Conservation (phyloP, 2,329 filamentous ascomycete species). For the Sporothrix pseudoabietina region DNA sequence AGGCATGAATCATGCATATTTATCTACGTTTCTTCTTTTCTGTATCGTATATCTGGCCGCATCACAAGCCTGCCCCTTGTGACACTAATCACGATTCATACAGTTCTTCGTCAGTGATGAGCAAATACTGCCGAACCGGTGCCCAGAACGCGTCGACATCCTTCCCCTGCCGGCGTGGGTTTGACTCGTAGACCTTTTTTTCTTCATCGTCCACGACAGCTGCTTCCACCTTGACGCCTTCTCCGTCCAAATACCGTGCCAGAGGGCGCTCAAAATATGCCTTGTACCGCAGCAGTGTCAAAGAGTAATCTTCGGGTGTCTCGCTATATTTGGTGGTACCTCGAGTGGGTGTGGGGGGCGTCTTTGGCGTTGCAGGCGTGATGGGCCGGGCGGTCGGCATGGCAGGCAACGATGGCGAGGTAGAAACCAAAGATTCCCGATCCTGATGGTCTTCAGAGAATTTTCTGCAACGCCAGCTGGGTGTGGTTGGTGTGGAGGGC, state of each 20-base stretch:
- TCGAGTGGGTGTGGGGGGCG: neutral
- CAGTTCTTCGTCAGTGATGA: conserved; percentile 28
- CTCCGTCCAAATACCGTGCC: neutral
- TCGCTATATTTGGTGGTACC: neutral
- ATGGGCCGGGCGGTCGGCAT: neutral
- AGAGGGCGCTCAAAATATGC: conserved; percentile 15
- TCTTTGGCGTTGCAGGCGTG: neutral
- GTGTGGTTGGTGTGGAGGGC: neutral
- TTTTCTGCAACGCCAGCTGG: neutral
- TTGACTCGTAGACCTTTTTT: neutral
- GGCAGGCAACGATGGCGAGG: neutral
- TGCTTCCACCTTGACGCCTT: neutral
- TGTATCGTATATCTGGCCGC: neutral
- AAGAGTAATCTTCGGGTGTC: conserved; percentile 17
- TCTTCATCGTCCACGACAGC: neutral
- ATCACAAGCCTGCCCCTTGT: neutral
- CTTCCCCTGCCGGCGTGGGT: neutral
- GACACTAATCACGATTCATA: conserved; percentile 1
- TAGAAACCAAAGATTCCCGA: neutral
- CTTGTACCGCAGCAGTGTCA: conserved; percentile 16
- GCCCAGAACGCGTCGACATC: conserved; percentile 26
- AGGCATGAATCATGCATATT: neutral
- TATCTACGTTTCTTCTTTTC: neutral
- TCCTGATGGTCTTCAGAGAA: neutral
- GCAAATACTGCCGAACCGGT: conserved; percentile 21